Evolutionary conservation across 352 stramenopile genomes (phyloP), one percentile per base, ranked within the genome.

Genomic region (Peronospora farinosa): DNA sequence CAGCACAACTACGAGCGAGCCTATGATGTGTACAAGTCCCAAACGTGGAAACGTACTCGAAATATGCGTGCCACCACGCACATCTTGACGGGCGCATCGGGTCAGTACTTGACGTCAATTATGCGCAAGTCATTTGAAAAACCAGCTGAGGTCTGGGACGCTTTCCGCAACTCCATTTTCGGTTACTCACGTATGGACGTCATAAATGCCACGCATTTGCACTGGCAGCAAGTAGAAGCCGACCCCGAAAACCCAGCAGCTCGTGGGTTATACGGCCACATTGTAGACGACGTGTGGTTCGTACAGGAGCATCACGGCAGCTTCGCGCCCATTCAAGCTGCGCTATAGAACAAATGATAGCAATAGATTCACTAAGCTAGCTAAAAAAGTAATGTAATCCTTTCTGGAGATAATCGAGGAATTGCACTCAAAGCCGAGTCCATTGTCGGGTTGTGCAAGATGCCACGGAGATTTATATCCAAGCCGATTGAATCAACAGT

Each of bases 1-100:
- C 82, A 94, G 54, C 86, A 96, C 75, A 95, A 96, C 65, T 95
- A 95, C 65, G 86, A 95, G 54, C 76, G 86, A 31, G 82, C 78
- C 13, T 95, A 78, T 43, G 84, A 94, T 54, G 65, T 95, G 6
- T 92, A 90, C 60, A 69, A 70, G 17, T 73, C 58, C 2, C 30
- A 65, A 31, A 92, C 80, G 3, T 75, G 65, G 65, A 60, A 68
- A 33, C 68, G 72, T 32, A 92, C 82, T n/a, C 71, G 45, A 41
- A 88, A 95, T 64, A 92, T 91, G 78, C 61, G 60, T 11, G 83
- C 77, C 16, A 95, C 86, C 10, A 95, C 84, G 30, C 85, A 95
- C 68, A 92, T 96, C 33, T 68, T 94, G 48, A 94, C 81, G 2
- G 85, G 85, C n/a, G 84, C 81, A 7, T 91, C 83, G n/a, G 85